Evolutionary conservation across 2,329 filamentous ascomycete genomes (phyloP).

Genomic region (Diaporthe sp.): DNA sequence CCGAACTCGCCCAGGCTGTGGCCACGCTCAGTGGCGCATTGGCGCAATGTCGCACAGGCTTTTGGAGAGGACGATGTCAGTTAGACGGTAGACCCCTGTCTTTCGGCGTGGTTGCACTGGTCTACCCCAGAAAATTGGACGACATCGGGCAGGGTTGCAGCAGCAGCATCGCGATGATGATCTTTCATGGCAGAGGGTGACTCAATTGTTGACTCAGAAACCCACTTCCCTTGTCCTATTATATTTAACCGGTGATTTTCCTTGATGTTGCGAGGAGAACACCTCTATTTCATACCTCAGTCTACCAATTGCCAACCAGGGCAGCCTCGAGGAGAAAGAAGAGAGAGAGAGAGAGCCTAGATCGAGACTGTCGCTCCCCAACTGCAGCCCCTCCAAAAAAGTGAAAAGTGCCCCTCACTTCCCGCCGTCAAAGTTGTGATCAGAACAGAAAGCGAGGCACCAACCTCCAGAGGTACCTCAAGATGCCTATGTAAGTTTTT

Average conservation of each 20-base stretch:
- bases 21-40: slow-evolving; percentile 3
- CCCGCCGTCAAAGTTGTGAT: neutral
- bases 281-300: neutral
- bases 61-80: neutral
- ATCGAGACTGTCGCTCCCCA: neutral
- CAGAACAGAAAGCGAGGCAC: slow-evolving; percentile 13
- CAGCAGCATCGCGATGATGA: slow-evolving; percentile 15
- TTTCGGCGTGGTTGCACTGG: neutral
- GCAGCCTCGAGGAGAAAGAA: neutral
- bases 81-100: neutral
- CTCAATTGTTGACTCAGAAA: slow-evolving; percentile 32
- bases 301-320: neutral
- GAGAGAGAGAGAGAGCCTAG: neutral
- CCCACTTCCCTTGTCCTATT: neutral
- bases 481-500: slow-evolving; percentile 51
- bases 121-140: slow-evolving; percentile 38
- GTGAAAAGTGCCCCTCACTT: slow-evolving; percentile 28
- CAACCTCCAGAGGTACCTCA: slow-evolving; percentile 38
- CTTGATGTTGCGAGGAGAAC: neutral
- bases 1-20: slow-evolving; percentile 5
- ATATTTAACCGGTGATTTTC: neutral
- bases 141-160: slow-evolving; percentile 26
- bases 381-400: slow-evolving; percentile 23
- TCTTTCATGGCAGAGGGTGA: slow-evolving; percentile 19
- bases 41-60: slow-evolving; percentile 6